Evolutionary conservation across 2,329 filamentous ascomycete species (phyloP), one percentile per base, ranked within the genome.

Genomic region (Aphanoascus verrucosus): DNA sequence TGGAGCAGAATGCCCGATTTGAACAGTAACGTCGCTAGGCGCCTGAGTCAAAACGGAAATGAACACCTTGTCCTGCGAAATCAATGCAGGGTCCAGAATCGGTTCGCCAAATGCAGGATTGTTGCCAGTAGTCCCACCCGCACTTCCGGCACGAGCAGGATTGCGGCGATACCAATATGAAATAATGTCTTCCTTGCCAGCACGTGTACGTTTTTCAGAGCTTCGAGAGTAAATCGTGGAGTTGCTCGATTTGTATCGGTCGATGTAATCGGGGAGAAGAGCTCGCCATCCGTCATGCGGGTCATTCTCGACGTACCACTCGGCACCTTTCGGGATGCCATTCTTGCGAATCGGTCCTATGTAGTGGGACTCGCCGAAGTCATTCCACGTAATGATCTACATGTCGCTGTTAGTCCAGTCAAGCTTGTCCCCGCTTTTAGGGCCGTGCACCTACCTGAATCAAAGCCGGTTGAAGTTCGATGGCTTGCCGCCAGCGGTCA

Each of bases 361-460:
- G 61, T 82, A 81, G 63, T 79, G 77, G 1, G 77, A 76, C 62
- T 82, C 79, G 34, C 79, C 79, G 56, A 73, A 82, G 60, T 82
- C 79, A 58, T 81, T 81, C 78, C 78, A 81, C 15, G 76, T 77
- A 44, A 80, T 74, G 42, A 81, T 77, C 65, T 77, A 52, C 23
- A 38, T 7, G 15, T 34, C 5, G 9, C 23, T 14, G 31, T 49
- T 28, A 54, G 45, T 12, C 14, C 11, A 43, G 1, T 5, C 9
- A 12, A 34, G 2, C 12, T 20, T 38, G 1, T 19, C 15, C 23
- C 15, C 42, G 32, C 23, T 12, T 50, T n/a, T 38, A 31, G 38
- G 17, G 20, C 32, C 15, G 7, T 37, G 23, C 34, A 17, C 57
- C 44, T 61, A 67, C 65, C 62, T 76, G 71, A 35, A 82, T 73